A percentile compares a stretch with the other conserved stretches of the same genome.
Conservation (phyloP, 306 rosid species). For the Malus sylvestris region DNA sequence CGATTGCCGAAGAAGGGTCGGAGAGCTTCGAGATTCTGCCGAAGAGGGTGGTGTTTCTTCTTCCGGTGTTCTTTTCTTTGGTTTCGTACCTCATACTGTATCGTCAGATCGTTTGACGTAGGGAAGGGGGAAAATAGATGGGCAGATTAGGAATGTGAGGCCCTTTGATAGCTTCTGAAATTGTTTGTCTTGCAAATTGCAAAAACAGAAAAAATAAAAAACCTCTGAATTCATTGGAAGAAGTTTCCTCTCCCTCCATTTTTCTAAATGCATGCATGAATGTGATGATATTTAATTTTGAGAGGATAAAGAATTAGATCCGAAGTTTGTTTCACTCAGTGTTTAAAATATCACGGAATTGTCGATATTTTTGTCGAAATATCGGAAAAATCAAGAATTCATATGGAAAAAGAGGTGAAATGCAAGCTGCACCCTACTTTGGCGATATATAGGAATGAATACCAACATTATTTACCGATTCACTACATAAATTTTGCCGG, state of each 20-base stretch:
- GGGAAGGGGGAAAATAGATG: background rate
- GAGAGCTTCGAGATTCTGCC: constrained; percentile 5
- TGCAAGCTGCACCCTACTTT: too few relatives aligned
- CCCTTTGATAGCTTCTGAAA: background rate
- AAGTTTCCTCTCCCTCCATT: background rate
- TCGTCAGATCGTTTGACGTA: background rate
- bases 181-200: background rate
- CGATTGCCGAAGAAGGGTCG: constrained; percentile 13
- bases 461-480: too few relatives aligned
- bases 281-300: too few relatives aligned
- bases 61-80: constrained; percentile 7
- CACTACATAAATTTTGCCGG: too few relatives aligned
- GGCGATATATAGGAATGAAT: too few relatives aligned
- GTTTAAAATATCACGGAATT: too few relatives aligned
- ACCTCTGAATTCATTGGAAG: background rate
- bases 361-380: too few relatives aligned
- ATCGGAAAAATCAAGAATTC: too few relatives aligned
- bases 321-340: too few relatives aligned
- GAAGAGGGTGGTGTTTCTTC: constrained; percentile 4
- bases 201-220: background rate
- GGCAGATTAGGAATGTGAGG: background rate
- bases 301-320: too few relatives aligned
- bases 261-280: background rate
- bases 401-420: too few relatives aligned
- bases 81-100: constrained; percentile 1